Evolutionary conservation across 495 filamentous ascomycete genomes (phyloP).

Genomic region (Penicillium lividum): DNA sequence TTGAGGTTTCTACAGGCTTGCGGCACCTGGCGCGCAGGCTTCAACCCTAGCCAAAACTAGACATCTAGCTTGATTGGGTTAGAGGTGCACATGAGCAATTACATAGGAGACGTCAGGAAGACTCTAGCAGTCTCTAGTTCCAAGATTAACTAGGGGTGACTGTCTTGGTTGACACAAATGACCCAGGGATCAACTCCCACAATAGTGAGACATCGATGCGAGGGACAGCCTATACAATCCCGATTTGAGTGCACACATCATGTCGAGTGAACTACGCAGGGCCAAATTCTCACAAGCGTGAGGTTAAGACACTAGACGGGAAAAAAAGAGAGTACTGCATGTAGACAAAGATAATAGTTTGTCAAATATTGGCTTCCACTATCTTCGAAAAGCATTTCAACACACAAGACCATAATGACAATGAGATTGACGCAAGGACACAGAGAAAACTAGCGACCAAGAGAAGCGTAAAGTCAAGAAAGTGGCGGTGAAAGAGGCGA

Average conservation of each 20-base stretch:
- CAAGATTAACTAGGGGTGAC: too few species aligned
- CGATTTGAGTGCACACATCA: neutral
- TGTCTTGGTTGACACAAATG: too few species aligned
- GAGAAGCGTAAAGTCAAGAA: neutral
- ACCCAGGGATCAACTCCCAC: neutral
- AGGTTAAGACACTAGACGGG: neutral
- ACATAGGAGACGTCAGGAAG: too few species aligned
- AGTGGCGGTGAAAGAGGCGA: neutral
- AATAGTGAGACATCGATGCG: neutral
- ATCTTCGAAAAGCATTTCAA: constrained; percentile 17
- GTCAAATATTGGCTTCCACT: constrained; percentile 14
- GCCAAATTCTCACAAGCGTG: neutral
- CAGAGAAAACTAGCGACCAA: neutral
- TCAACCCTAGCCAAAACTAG: too few species aligned
- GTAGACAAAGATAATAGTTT: constrained; percentile 31
- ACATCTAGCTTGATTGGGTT: too few species aligned
- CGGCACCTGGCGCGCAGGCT: too few species aligned
- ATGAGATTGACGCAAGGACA: neutral
- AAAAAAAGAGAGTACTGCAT: neutral
- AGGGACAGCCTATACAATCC: neutral
- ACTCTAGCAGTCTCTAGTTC: too few species aligned
- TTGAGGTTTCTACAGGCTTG: too few species aligned
- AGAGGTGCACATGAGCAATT: too few species aligned
- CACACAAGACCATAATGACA: constrained; percentile 7
- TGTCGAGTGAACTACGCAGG: neutral